Base-by-base conservation (phyloP, 2,329 filamentous ascomycete species). In the Aotearoamyces nothofagi region DNA sequence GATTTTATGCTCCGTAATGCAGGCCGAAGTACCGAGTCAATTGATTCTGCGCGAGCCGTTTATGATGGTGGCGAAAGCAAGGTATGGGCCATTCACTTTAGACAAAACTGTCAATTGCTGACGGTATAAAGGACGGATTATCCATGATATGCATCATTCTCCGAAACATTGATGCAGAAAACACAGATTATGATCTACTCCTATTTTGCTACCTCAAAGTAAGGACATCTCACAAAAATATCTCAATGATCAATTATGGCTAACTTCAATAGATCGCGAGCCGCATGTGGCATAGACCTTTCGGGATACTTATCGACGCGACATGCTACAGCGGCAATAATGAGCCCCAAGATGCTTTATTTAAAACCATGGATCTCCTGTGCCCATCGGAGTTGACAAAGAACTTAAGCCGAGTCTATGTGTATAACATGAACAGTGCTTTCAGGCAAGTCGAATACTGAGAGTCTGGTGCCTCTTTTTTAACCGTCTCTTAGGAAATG, bases 381-480 rank as follows among this genome's bases (percentile, higher is more conserved):
- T 71, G 68, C 3, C 73, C 74, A 0, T 58, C 60, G 0, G 74
- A 79, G 40, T 48, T 78, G 24, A 60, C 64, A 2, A 60, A 58
- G 29, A 67, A 73, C 34, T 53, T 78, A 4, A 58, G 64, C 2
- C 60, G 71, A 20, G 60, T 77, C 22, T 79, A 78, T 38, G 60
- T 79, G 10, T 78, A 79, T 50, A 79, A 79, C 44, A 78, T 78
- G 72, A 79, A 79, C 41, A 77, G 68, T 42, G 65, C 70, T 8
- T 78, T 75, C 47, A 63, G 62, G 42, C 72, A 71, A 55, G 75
- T 63, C n/a, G n/a, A n/a, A n/a, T n/a, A n/a, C n/a, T n/a, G n/a
- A n/a, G n/a, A 5, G 61, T 67, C 16, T 51, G 72, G n/a, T 50
- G 74, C 8, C 58, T 66, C 12, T 51, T 66, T 8, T 63, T 61